Percentiles rank a stretch among this genome's conserved stretches.
Conservation (phyloP, 192 early-diverging fungal genomes). For the Dissophora globulifera region DNA sequence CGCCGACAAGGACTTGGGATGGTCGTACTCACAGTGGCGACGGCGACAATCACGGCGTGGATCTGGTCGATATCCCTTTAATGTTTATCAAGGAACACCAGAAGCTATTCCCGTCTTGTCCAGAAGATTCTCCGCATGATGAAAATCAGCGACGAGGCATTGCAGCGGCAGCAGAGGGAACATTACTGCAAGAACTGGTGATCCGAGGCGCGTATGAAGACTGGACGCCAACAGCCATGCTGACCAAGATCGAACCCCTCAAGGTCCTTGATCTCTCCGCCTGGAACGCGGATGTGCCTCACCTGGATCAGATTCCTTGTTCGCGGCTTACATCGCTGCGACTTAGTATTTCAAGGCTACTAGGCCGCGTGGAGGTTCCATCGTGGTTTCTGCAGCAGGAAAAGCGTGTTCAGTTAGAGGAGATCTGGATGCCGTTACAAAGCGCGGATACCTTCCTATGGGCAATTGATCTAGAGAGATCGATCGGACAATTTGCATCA, state of each 20-base stretch:
- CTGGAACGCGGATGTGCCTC: slow-evolving; percentile 24
- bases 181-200: slow-evolving; percentile 25
- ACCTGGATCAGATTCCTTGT: slow-evolving; percentile 19
- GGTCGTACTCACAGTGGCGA: too few relatives aligned
- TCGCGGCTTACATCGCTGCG: slow-evolving; percentile 9
- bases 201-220: slow-evolving; percentile 10
- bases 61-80: slow-evolving; percentile 2
- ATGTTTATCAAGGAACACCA: slow-evolving; percentile 32
- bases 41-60: too few relatives aligned
- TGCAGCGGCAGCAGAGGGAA: not conserved
- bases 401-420: slow-evolving; percentile 12
- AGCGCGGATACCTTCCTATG: slow-evolving; percentile 10
- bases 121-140: not conserved
- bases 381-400: not conserved
- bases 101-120: slow-evolving; percentile 3
- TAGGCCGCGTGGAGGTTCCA: slow-evolving; percentile 5
- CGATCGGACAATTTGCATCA: slow-evolving; percentile 10
- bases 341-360: slow-evolving; percentile 17
- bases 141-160: not conserved
- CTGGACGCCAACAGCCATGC: slow-evolving; percentile 12
- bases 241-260: slow-evolving; percentile 19
- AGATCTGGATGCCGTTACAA: slow-evolving; percentile 28
- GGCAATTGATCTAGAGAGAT: slow-evolving; percentile 19
- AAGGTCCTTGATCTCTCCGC: slow-evolving; percentile 32
- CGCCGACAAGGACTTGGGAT: not conserved